These are phyloP conservation scores for Schizothecium vesticola DNA, from an alignment of 495 filamentous ascomycete genomes.

Conservation along the genomic window DNA sequence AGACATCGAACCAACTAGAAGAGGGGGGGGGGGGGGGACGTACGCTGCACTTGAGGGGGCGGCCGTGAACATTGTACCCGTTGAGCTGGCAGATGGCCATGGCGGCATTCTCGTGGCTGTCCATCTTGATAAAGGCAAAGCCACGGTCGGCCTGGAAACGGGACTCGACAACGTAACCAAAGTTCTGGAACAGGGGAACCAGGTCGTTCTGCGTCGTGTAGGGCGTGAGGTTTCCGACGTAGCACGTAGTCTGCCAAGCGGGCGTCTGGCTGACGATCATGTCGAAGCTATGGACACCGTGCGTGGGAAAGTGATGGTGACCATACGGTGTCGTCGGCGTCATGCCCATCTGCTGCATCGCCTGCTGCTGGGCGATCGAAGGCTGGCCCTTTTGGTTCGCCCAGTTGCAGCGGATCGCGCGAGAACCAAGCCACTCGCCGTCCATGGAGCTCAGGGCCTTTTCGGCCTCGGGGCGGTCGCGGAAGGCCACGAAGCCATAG, in stretches of 20 bases:
- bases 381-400: constrained; percentile 99
- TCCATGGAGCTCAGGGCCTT: constrained; percentile 97
- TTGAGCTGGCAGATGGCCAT: constrained; percentile 98
- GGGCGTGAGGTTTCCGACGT: constrained; percentile 95
- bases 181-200: constrained; percentile 95
- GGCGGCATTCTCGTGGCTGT: constrained; percentile 94
- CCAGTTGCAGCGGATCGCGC: constrained; percentile 99
- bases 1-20: too few species aligned
- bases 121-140: constrained; percentile 99
- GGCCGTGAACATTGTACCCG: constrained; percentile 95
- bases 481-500: constrained; percentile 97
- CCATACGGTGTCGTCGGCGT: constrained; percentile 94
- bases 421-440: constrained; percentile 97
- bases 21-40: not conserved
- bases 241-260: constrained; percentile 97
- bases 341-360: constrained; percentile 97
- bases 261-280: constrained; percentile 98
- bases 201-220: constrained; percentile 97
- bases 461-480: constrained; percentile 89
- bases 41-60: constrained; percentile 97
- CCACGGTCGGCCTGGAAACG: constrained; percentile 97
- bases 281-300: constrained; percentile 93
- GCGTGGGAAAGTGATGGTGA: constrained; percentile 96
- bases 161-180: constrained; percentile 93
- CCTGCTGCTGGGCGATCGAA: constrained; percentile 94